These are phyloP conservation scores for Salix koriyanagi DNA, from an alignment of 345 rosid genomes.

Conservation along the genomic window DNA sequence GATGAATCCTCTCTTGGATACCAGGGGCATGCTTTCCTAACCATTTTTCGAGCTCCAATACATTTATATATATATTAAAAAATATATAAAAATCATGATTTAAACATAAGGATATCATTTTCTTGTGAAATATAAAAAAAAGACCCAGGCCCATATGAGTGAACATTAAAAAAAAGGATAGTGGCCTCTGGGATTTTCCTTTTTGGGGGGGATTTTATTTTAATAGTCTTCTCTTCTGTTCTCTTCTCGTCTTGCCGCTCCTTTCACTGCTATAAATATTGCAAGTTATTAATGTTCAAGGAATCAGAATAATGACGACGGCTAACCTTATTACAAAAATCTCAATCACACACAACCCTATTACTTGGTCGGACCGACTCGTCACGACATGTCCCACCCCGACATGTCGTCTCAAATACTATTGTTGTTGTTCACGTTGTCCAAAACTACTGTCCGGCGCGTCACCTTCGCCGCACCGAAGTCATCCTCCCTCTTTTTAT, in stretches of 20 bases:
- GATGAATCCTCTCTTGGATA: no score
- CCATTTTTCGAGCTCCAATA: no score
- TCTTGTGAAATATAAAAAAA: no score
- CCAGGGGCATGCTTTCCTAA: no score
- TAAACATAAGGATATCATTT: no score
- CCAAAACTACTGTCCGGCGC: constrained; percentile 23
- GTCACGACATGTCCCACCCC: background rate
- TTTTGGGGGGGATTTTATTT: background rate
- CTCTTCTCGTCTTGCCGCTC: no score
- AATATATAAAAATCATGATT: no score
- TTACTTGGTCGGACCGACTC: constrained; percentile 1
- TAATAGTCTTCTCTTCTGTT: no score
- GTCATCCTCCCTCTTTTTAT: background rate
- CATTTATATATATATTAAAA: no score
- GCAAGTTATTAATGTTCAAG: background rate
- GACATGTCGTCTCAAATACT: background rate
- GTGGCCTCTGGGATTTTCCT: no score
- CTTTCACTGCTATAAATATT: background rate
- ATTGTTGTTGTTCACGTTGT: background rate
- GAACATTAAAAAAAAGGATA: no score
- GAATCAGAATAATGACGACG: background rate
- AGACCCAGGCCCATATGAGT: no score
- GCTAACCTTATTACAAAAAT: background rate
- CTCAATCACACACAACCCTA: background rate
- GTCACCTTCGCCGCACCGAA: constrained; percentile 32